Conservation (phyloP, 208 protist species). For the Angomonas deanei region DNA sequence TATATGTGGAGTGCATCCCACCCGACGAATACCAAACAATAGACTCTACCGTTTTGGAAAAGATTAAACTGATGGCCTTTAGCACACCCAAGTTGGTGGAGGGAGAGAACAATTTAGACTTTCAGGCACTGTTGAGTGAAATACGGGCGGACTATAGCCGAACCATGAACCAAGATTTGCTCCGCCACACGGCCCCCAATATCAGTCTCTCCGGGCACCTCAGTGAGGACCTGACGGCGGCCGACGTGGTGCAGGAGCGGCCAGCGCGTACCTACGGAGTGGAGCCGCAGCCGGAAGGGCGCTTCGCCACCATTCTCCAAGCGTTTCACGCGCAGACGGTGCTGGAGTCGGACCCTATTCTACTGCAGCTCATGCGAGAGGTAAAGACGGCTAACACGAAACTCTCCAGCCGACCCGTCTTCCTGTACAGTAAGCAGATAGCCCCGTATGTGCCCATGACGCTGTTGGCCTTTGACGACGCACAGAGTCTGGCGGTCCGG, state of each 20-base stretch:
- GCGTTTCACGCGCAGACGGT: slow-evolving; percentile 59
- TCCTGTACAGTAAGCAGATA: slow-evolving; percentile 46
- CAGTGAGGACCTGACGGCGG: not conserved
- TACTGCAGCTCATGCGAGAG: slow-evolving; percentile 54
- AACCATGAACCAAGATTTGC: slow-evolving; percentile 83
- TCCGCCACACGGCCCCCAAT: slow-evolving; percentile 55
- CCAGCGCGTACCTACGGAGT: slow-evolving; percentile 45
- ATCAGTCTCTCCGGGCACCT: slow-evolving; percentile 44
- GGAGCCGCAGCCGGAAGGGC: slow-evolving; percentile 20
- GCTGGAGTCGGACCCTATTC: slow-evolving; percentile 31
- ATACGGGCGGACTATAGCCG: slow-evolving; percentile 84
- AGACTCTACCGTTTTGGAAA: slow-evolving; percentile 47
- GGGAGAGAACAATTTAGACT: slow-evolving; percentile 68
- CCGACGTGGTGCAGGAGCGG: not conserved
- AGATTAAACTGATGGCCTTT: slow-evolving; percentile 60
- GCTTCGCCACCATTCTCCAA: slow-evolving; percentile 38
- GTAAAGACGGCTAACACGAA: slow-evolving; percentile 69
- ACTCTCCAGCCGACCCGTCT: slow-evolving; percentile 64
- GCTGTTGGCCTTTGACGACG: slow-evolving; percentile 87
- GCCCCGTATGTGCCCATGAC: slow-evolving; percentile 51
- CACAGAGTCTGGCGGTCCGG: slow-evolving; percentile 61
- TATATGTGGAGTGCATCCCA: slow-evolving; percentile 94
- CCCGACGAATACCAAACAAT: slow-evolving; percentile 84
- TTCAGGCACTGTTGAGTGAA: slow-evolving; percentile 60
- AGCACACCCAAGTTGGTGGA: slow-evolving; percentile 71